These are phyloP conservation scores for Microsporum canis DNA, from an alignment of 2,329 filamentous ascomycete species.

Conservation along the genomic window DNA sequence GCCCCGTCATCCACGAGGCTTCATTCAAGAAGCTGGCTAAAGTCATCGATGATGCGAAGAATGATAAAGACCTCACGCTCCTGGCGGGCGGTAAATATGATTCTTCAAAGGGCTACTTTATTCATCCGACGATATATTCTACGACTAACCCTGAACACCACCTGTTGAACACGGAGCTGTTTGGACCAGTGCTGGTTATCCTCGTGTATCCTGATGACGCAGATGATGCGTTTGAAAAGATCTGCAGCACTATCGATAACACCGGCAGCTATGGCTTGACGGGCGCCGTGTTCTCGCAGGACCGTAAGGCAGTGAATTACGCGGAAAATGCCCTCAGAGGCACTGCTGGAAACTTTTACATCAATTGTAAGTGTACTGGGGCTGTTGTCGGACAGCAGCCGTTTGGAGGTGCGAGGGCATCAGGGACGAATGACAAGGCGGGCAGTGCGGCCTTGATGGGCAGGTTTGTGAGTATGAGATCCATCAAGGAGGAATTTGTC, in stretches of 20 bases:
- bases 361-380: slow-evolving; percentile 47
- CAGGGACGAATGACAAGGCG: slow-evolving; percentile 63
- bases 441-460: slow-evolving; percentile 53
- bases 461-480: slow-evolving; percentile 55
- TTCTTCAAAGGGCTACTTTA: slow-evolving; percentile 66
- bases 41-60: slow-evolving; percentile 70
- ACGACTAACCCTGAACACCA: slow-evolving; percentile 63
- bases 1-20: slow-evolving; percentile 71
- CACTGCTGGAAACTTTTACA: slow-evolving; percentile 34
- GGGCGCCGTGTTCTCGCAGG: slow-evolving; percentile 33
- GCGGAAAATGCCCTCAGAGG: slow-evolving; percentile 29
- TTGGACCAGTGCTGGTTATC: slow-evolving; percentile 63
- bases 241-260: slow-evolving; percentile 41
- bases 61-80: slow-evolving; percentile 61
- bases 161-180: slow-evolving; percentile 67
- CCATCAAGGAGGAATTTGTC: slow-evolving; percentile 65
- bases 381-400: slow-evolving; percentile 63
- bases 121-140: slow-evolving; percentile 71
- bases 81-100: slow-evolving; percentile 68
- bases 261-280: slow-evolving; percentile 35
- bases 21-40: slow-evolving; percentile 70
- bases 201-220: slow-evolving; percentile 65
- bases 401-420: slow-evolving; percentile 57
- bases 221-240: slow-evolving; percentile 48
- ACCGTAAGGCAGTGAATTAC: slow-evolving; percentile 26